Conservation (phyloP, 2,329 filamentous ascomycete genomes). For the Diaporthe ilicicola region DNA sequence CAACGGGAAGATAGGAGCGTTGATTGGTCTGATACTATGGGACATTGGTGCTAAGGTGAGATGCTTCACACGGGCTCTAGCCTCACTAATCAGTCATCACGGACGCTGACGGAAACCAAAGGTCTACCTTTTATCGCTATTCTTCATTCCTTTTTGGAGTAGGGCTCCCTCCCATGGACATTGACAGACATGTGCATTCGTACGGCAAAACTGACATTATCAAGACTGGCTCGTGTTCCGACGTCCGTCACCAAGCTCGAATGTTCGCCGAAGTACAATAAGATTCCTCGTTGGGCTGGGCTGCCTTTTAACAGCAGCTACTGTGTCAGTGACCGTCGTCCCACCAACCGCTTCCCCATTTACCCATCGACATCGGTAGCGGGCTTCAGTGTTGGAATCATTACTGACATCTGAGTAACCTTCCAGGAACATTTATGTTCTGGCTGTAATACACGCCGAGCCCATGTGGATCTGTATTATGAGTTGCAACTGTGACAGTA, state of each 20-base stretch:
- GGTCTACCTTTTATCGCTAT: not conserved
- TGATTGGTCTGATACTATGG: conserved; percentile 9
- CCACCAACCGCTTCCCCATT: not conserved
- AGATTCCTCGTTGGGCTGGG: not conserved
- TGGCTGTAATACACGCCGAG: not conserved
- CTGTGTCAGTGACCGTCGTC: not conserved
- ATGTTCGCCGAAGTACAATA: not conserved
- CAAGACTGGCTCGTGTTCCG: not conserved
- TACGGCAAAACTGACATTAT: not conserved
- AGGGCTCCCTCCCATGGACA: not conserved
- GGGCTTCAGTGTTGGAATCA: not conserved
- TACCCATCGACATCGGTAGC: not conserved
- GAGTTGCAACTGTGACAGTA: conserved; percentile 2
- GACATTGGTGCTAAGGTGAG: conserved; percentile 7
- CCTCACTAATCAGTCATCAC: not conserved
- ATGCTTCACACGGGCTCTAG: not conserved
- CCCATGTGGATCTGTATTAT: conserved; percentile 18
- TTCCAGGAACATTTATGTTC: not conserved
- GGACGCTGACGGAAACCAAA: not conserved
- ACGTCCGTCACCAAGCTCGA: not conserved
- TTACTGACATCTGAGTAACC: not conserved
- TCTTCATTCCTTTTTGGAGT: not conserved
- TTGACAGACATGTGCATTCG: not conserved
- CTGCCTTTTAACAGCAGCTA: not conserved
- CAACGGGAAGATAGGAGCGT: not conserved